These are phyloP conservation scores for Populus euphratica DNA, from an alignment of 345 rosid genomes.

Conservation along the genomic window DNA sequence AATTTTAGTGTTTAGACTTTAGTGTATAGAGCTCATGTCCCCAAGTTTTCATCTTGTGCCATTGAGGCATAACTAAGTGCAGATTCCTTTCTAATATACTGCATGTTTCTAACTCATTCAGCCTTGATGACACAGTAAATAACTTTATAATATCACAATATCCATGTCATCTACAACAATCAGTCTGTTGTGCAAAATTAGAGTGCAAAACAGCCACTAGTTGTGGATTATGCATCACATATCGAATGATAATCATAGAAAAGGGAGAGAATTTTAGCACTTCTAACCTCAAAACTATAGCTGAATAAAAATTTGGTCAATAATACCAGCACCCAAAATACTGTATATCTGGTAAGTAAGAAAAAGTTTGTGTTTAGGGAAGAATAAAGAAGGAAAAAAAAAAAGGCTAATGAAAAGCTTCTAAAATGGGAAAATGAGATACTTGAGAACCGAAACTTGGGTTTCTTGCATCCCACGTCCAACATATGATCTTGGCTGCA, in stretches of 20 bases:
- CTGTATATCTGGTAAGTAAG: conserved; percentile 53
- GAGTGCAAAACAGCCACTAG: not conserved
- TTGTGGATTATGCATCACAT: not conserved
- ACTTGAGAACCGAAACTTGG: conserved; percentile 85
- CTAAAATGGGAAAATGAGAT: conserved; percentile 25
- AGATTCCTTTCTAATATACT: not conserved
- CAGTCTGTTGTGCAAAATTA: not conserved
- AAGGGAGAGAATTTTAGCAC: not conserved
- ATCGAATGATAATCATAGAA: not conserved
- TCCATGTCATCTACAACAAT: conserved; percentile 2
- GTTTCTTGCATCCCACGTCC: conserved; percentile 98
- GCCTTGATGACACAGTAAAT: not conserved
- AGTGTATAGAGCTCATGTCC: not conserved
- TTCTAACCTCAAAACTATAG: conserved; percentile 81
- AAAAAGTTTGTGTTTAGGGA: conserved; percentile 4
- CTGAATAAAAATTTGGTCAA: conserved; percentile 70
- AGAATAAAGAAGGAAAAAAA: not conserved
- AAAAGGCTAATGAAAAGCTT: conserved; percentile 19
- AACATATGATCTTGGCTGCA: conserved; percentile 78
- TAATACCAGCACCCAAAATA: conserved; percentile 84
- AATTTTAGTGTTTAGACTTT: not conserved
- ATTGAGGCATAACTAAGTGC: not conserved
- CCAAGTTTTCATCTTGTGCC: not conserved
- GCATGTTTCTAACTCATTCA: not conserved
- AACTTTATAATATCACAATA: not conserved